Conservation (phyloP, 768 basidiomycete genomes). For the Psilocybe cyanescens region DNA sequence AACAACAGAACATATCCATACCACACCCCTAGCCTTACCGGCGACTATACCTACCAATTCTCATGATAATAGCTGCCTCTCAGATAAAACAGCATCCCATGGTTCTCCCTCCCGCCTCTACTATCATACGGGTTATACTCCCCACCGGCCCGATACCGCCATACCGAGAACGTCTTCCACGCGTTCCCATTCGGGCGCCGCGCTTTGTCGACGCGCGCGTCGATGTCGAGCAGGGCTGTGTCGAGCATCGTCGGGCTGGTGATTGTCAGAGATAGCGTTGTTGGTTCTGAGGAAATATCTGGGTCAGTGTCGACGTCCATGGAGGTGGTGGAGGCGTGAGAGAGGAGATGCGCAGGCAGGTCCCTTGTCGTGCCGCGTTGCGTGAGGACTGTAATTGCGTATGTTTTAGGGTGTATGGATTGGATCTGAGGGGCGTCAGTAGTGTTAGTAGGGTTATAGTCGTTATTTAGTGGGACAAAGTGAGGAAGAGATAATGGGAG, state of each 20-base stretch:
- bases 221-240: slow-evolving; percentile 51
- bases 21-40: not conserved
- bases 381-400: slow-evolving; percentile 46
- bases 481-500: not conserved
- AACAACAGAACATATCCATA: too few relatives aligned
- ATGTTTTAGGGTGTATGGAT: slow-evolving; percentile 43
- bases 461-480: not conserved
- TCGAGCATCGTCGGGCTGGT: slow-evolving; percentile 54
- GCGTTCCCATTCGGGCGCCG: slow-evolving; percentile 53
- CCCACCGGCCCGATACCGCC: slow-evolving; percentile 48
- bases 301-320: slow-evolving; percentile 11
- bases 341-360: slow-evolving; percentile 41
- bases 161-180: slow-evolving; percentile 61
- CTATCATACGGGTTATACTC: slow-evolving; percentile 16
- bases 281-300: slow-evolving; percentile 29
- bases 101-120: slow-evolving; percentile 13
- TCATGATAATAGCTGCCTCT: slow-evolving; percentile 12
- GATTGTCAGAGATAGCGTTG: slow-evolving; percentile 39
- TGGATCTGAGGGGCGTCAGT: slow-evolving; percentile 39
- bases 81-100: slow-evolving; percentile 14
- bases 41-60: not conserved
- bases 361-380: slow-evolving; percentile 37
- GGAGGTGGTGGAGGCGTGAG: slow-evolving; percentile 14
- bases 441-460: not conserved
- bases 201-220: slow-evolving; percentile 48